Evolutionary conservation across 2,329 filamentous ascomycete genomes (phyloP).

Genomic region (Aureobasidium pullulans): DNA sequence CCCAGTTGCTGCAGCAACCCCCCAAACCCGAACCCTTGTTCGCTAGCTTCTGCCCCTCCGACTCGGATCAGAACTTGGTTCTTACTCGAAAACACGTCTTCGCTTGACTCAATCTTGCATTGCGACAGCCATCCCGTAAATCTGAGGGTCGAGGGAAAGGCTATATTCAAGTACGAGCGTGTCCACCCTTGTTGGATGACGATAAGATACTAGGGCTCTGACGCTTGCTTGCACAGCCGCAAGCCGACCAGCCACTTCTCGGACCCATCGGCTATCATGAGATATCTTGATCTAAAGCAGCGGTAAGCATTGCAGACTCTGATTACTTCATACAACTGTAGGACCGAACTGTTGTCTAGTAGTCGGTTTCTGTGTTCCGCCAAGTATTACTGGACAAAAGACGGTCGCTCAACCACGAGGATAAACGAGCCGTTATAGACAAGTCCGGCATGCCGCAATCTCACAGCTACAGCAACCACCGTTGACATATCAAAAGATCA

Average conservation of each 20-base stretch:
- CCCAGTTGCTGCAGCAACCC: conserved; percentile 3
- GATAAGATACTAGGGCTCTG: background rate
- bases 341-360: background rate
- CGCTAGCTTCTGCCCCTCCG: conserved; percentile 9
- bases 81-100: background rate
- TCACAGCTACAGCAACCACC: conserved; percentile 7
- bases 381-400: background rate
- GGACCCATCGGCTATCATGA: background rate
- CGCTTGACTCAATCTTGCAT: background rate
- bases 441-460: background rate
- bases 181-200: background rate
- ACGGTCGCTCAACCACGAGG: background rate
- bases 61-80: background rate
- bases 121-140: background rate
- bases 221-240: background rate
- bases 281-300: background rate
- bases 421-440: conserved; percentile 1
- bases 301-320: background rate
- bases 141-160: background rate
- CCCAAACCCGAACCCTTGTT: conserved; percentile 7
- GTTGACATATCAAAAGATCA: conserved; percentile 1
- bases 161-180: background rate
- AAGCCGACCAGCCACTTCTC: conserved; percentile 6
- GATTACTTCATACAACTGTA: background rate
- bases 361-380: background rate